Conservation (phyloP, 169 alveolate species). For the Hepatocystis sp. region DNA sequence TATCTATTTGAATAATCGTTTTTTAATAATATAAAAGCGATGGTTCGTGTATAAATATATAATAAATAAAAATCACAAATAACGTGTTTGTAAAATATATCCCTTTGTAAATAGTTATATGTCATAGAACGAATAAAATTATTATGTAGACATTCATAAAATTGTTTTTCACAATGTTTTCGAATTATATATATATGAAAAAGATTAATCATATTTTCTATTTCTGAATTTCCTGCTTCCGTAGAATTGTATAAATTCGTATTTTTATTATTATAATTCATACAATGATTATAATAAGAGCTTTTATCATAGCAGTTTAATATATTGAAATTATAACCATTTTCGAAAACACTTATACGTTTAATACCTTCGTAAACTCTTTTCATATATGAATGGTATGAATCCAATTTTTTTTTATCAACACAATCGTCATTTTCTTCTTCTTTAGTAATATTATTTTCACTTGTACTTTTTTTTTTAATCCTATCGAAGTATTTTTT, state of each 20-base stretch:
- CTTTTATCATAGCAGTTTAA: conserved; percentile 22
- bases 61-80: conserved; percentile 10
- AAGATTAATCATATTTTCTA: conserved; percentile 9
- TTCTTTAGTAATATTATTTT: not conserved
- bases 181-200: conserved; percentile 40
- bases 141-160: conserved; percentile 17
- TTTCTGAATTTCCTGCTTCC: not conserved
- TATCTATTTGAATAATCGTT: conserved; percentile 1
- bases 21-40: conserved; percentile 13
- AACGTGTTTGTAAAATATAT: not conserved
- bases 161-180: conserved; percentile 35
- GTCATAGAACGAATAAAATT: conserved; percentile 8
- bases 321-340: conserved; percentile 28
- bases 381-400: conserved; percentile 17
- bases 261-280: not conserved
- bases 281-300: not conserved
- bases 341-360: conserved; percentile 13
- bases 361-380: not conserved
- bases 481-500: conserved; percentile 11
- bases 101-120: conserved; percentile 10
- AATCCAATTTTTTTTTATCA: no score
- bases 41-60: conserved; percentile 3
- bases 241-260: no score
- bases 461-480: not conserved
- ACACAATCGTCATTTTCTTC: not conserved